These are phyloP conservation scores for Thelephora terrestris DNA, from an alignment of 1,284 basidiomycete genomes.

Conservation along the genomic window DNA sequence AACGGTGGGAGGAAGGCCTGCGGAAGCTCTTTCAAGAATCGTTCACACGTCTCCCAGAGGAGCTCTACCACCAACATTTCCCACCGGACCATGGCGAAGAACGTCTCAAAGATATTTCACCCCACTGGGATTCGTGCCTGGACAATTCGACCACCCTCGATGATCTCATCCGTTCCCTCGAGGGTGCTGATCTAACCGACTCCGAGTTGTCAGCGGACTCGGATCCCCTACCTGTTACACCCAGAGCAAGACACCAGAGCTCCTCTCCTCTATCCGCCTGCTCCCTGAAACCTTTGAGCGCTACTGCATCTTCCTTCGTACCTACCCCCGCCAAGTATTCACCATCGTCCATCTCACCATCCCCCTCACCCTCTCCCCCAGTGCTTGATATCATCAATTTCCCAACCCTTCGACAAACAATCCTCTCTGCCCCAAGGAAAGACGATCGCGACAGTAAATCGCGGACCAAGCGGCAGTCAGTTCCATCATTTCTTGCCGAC, in stretches of 20 bases:
- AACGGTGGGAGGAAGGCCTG: constrained; percentile 17
- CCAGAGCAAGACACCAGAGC: constrained; percentile 14
- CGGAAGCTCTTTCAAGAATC: constrained; percentile 17
- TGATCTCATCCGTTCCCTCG: constrained; percentile 10
- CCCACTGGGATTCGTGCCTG: constrained; percentile 12
- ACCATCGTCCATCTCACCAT: constrained; percentile 13
- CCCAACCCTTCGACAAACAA: constrained; percentile 11
- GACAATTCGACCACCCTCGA: constrained; percentile 1
- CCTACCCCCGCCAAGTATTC: constrained; percentile 15
- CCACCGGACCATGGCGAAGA: constrained; percentile 4
- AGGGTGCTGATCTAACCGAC: constrained; percentile 16
- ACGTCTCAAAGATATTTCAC: constrained; percentile 2
- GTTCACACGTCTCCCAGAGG: constrained; percentile 9
- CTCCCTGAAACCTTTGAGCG: constrained; percentile 22
- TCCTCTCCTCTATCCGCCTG: constrained; percentile 16
- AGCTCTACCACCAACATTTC: constrained; percentile 14
- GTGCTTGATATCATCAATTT: constrained; percentile 4
- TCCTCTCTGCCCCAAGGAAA: constrained; percentile 20
- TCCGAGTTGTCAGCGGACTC: constrained; percentile 20
- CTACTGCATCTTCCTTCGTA: constrained; percentile 21
- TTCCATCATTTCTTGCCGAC: constrained; percentile 20
- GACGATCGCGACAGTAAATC: constrained; percentile 26
- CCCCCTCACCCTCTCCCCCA: constrained; percentile 14
- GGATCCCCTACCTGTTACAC: constrained; percentile 19
- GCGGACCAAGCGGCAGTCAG: constrained; percentile 17